phyloP scores from a whole-genome alignment of 306 rosid genomes.

The Vachellia pachyceras region DNA sequence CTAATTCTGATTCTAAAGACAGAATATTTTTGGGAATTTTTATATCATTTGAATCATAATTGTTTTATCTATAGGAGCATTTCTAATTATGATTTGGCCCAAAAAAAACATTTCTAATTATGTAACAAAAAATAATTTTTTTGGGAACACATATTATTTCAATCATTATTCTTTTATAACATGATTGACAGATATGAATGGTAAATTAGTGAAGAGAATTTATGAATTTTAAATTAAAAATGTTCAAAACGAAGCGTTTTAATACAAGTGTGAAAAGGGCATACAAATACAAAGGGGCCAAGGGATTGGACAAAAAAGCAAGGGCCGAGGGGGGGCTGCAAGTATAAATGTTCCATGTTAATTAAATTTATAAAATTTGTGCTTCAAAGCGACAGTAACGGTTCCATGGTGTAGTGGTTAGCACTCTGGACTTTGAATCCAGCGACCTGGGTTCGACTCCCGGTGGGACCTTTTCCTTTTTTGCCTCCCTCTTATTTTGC shows the following conservation, averaged over 20 bases:
- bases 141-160: no score
- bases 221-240: not conserved
- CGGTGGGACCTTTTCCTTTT: constrained; percentile 48
- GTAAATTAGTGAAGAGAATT: not conserved
- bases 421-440: constrained; percentile 87
- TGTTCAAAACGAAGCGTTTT: not conserved
- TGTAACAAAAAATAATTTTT: no score
- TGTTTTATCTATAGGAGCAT: no score
- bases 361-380: no score
- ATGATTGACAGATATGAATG: not conserved
- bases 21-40: not conserved
- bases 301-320: no score
- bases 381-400: not conserved
- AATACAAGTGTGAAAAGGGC: not conserved
- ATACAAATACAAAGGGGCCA: no score
- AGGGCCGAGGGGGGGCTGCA: no score
- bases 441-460: constrained; percentile 29
- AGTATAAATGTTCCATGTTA: no score
- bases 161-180: no score
- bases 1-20: not conserved
- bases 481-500: no score
- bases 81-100: no score
- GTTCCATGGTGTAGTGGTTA: constrained; percentile 80
- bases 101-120: no score
- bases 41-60: not conserved